These are phyloP conservation scores for Gaeumannomyces sp. DNA, from an alignment of 2,329 filamentous ascomycete genomes.

Conservation along the genomic window DNA sequence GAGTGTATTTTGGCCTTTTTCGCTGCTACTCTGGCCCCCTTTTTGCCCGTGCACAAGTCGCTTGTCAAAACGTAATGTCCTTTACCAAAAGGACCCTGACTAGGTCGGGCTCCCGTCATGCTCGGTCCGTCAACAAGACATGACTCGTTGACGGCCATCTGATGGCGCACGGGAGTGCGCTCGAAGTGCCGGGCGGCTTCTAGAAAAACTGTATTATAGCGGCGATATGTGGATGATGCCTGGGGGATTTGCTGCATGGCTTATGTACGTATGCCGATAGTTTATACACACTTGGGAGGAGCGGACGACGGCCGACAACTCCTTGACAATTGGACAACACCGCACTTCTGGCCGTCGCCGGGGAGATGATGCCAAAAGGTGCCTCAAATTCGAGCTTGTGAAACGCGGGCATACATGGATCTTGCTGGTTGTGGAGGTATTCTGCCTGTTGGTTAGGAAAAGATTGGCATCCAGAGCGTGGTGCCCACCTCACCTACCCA, in stretches of 20 bases:
- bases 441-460: not conserved
- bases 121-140: not conserved
- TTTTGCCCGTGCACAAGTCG: no score
- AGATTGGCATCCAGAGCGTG: no score
- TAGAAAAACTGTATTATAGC: not conserved
- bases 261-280: not conserved
- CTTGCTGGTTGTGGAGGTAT: not conserved
- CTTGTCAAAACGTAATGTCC: no score
- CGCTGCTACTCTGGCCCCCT: no score
- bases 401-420: not conserved
- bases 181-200: not conserved
- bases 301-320: no score
- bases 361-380: no score
- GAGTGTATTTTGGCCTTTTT: no score
- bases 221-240: not conserved
- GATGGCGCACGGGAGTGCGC: not conserved
- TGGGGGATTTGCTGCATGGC: not conserved
- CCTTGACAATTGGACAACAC: no score
- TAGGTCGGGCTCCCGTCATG: no score
- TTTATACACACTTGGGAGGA: no score
- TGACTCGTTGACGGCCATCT: not conserved
- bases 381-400: not conserved
- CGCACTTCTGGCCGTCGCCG: no score
- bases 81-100: not conserved
- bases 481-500: not conserved